Percentiles rank a stretch among this genome's conserved stretches.
These are phyloP conservation scores for Bretschneidera sinensis DNA, from an alignment of 345 rosid species.

Conservation along the genomic window DNA sequence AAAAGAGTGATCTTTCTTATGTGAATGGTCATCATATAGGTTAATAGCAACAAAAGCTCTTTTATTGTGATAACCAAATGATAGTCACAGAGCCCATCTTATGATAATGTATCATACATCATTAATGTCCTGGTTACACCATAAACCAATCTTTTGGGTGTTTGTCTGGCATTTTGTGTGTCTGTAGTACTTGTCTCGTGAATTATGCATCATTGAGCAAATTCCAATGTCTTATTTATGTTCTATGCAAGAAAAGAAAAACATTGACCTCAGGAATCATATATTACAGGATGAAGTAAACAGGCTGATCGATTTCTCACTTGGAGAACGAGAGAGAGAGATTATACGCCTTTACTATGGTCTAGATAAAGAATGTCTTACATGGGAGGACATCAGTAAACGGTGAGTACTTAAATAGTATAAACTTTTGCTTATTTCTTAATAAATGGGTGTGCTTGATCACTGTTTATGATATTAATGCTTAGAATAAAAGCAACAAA, in stretches of 20 bases:
- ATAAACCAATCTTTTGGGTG: too few relatives aligned
- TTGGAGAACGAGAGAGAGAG: conserved; percentile 69
- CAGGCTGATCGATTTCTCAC: conserved; percentile 52
- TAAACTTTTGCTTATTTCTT: background rate
- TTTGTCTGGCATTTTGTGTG: too few relatives aligned
- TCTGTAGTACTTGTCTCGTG: too few relatives aligned
- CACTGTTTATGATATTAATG: background rate
- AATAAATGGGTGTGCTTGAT: background rate
- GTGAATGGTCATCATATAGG: too few relatives aligned
- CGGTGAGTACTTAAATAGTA: conserved; percentile 50
- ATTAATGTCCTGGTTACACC: too few relatives aligned
- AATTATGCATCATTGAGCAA: too few relatives aligned
- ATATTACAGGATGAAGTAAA: conserved; percentile 79
- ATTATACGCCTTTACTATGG: conserved; percentile 85
- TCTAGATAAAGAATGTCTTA: conserved; percentile 68
- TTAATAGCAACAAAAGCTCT: too few relatives aligned
- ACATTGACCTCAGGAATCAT: background rate
- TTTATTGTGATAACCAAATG: too few relatives aligned
- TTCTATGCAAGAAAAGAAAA: conserved; percentile 23
- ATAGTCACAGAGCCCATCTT: too few relatives aligned
- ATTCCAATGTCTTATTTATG: background rate
- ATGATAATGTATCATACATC: too few relatives aligned
- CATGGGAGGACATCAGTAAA: conserved; percentile 98
- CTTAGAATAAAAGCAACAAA: too few relatives aligned
- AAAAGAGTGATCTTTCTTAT: too few relatives aligned